Percentiles rank a stretch among this genome's conserved stretches.
Evolutionary conservation across 306 rosid species (phyloP).

Genomic region (Begonia loranthoides): DNA sequence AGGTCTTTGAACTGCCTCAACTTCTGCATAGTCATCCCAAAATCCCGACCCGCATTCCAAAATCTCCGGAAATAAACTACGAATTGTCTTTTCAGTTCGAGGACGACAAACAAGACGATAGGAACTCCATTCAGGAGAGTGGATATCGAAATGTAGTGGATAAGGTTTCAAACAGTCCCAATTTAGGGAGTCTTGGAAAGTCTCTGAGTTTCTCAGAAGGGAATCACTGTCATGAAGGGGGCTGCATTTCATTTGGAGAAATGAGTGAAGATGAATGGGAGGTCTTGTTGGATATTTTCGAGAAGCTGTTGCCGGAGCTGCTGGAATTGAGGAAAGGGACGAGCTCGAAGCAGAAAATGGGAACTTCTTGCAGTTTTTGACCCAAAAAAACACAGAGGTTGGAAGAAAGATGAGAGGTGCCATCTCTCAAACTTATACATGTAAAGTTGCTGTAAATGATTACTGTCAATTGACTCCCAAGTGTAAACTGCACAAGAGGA

Average conservation of each 20-base stretch:
- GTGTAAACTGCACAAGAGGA: constrained; percentile 4
- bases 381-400: too few species aligned
- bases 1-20: constrained; percentile 15
- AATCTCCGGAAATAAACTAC: constrained; percentile 15
- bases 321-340: constrained; percentile 28
- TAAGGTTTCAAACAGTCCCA: neutral
- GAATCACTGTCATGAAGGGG: constrained; percentile 17
- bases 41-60: constrained; percentile 16
- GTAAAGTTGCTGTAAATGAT: too few species aligned
- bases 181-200: constrained; percentile 10
- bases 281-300: constrained; percentile 40
- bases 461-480: too few species aligned
- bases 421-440: neutral
- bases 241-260: constrained; percentile 50
- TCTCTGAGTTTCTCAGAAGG: constrained; percentile 25
- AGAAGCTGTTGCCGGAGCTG: constrained; percentile 28
- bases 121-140: neutral
- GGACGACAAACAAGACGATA: neutral
- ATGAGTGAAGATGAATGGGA: constrained; percentile 55
- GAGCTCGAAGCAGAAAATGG: constrained; percentile 33
- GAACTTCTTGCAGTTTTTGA: constrained; percentile 39
- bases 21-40: constrained; percentile 12
- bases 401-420: constrained; percentile 16
- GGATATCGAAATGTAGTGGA: too few species aligned
- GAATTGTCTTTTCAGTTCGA: neutral